phyloP scores from a whole-genome alignment of 2,329 filamentous ascomycete genomes.

The Thielaviopsis punctulata region DNA sequence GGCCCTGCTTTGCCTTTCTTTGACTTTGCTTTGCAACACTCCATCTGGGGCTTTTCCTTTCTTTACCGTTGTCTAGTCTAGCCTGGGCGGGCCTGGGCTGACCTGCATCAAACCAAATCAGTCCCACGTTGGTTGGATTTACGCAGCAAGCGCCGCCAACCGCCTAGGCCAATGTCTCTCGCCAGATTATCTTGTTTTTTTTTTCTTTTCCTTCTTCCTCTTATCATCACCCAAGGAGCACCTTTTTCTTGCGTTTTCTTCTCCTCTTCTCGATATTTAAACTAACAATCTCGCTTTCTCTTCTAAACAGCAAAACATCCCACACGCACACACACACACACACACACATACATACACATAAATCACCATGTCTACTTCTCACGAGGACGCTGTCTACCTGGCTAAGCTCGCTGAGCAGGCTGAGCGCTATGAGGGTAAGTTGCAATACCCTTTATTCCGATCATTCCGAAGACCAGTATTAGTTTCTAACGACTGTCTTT shows the following conservation, averaged over 20 bases:
- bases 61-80: background rate
- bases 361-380: conserved; percentile 33
- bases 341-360: too few relatives aligned
- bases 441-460: conserved; percentile 2
- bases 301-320: conserved; percentile 6
- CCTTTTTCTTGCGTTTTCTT: background rate
- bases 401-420: conserved; percentile 99
- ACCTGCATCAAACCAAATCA: conserved; percentile 1
- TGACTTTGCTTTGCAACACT: background rate
- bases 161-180: background rate
- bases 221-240: background rate
- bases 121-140: background rate
- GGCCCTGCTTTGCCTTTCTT: too few relatives aligned
- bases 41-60: background rate
- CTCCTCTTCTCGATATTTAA: background rate
- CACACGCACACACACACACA: background rate
- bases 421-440: conserved; percentile 94
- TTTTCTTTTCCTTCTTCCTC: background rate
- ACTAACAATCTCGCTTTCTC: background rate
- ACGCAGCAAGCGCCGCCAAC: background rate
- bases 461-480: conserved; percentile 12
- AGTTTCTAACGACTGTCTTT: conserved; percentile 9
- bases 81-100: conserved; percentile 3
- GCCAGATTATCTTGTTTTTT: background rate
- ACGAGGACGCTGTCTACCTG: conserved; percentile 98